Evolutionary conservation across 148 eudicot species (phyloP), one percentile per base, ranked within the genome.

Genomic region (Heliamphora exappendiculata): DNA sequence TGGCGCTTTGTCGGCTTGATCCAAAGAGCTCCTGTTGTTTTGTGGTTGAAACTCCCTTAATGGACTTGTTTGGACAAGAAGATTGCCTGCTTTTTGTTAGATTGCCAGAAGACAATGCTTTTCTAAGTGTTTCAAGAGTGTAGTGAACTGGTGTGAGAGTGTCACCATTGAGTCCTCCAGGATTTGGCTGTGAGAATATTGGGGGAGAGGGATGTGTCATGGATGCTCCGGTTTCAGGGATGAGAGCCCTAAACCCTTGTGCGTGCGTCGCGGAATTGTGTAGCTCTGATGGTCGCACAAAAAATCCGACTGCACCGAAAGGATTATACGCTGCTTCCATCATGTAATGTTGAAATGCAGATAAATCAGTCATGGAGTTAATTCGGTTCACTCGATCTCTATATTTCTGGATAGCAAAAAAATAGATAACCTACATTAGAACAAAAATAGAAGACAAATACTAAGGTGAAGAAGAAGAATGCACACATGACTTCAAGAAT

Each of bases 331-430:
- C 4, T 39, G 36, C 7, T 9, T 2, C 33, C 11, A 20, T 26
- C 44, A 47, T 75, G 29, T 62, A 31, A 9, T 67, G 11, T 63
- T 14, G 70, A 31, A 8, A 19, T 11, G 31, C 20, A 62, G 37
- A 45, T 24, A n/a, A 5, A 62, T 26, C 45, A 5, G 19, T 9
- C 20, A 42, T 24, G 29, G 22, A 39, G 33, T 64, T 75, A 19
- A 74, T 41, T 29, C 55, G 41, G n/a, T 65, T 45, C 36, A 45
- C 44, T 3, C 33, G 57, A 20, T 63, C 78, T 63, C 78, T 75
- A 14, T 45, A 75, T 59, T 75, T 75, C 78, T 75, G 58, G 63
- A 47, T 59, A 28, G 37, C 45, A 45, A 75, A 45, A 75, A 63
- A 7, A 12, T 10, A 47, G 7, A 7, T 62, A 41, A 26, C 68